Evolutionary conservation across 106 monocot genomes (phyloP), one percentile per base, ranked within the genome.

Genomic region (Acanthochlamys bracteata): DNA sequence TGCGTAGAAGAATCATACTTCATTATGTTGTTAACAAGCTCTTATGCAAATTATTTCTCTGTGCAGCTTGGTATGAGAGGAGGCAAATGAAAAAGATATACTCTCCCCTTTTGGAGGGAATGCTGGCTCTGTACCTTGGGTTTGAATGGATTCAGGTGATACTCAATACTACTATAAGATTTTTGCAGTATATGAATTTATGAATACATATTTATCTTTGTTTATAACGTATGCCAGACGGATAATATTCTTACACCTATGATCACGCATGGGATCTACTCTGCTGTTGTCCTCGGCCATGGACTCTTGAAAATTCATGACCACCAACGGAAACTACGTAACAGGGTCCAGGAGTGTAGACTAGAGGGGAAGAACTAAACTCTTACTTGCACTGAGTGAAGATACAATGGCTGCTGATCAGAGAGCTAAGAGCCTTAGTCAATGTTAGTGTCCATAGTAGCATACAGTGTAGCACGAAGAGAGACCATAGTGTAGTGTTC

Each of bases 51-150:
- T 19, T 22, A 55, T 20, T 21, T 55, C 20, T 7, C 55, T 76
- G 9, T 79, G 79, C 80, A 90, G 94, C 90, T 53, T 95, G 94
- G 94, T 90, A 87, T 45, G 84, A 90, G 47, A 86, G 76, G 65
- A 77, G 94, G 69, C 84, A 95, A 69, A 84, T 95, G 90, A 95
- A 63, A 82, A 90, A 95, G 78, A 95, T 95, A 70, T 95, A 90
- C 58, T 95, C 94, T 51, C 94, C 94, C 1, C 79, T 95, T 45
- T 41, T 90, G 25, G 94, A 95, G 78, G 94, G 94, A 61, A 40
- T 90, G 22, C 69, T 95, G 53, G 94, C 90, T 42, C 82, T 95
- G 12, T 95, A 95, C 69, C 90, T 95, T 49, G 94, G 90, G 6
- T 95, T 86, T 58, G 94, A 90, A 66, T 95, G 94, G 94, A 90